phyloP scores from a whole-genome alignment of 177 flowering plant genomes.

The Telopea speciosissima region DNA sequence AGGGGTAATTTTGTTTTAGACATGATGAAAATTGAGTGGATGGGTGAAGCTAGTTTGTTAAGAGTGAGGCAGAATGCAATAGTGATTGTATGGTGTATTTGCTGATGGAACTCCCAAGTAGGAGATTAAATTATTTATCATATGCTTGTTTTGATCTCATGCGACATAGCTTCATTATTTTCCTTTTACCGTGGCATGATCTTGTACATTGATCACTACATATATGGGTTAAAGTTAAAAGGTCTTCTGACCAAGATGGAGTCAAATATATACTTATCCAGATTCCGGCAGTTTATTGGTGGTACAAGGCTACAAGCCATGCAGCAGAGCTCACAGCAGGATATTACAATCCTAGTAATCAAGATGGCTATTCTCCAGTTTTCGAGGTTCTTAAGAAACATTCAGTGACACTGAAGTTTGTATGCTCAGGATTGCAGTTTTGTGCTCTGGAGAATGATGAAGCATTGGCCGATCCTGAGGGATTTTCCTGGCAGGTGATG shows the following conservation, averaged over 20 bases:
- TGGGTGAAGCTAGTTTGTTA: neutral
- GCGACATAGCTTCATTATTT: neutral
- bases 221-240: too few relatives aligned
- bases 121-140: neutral
- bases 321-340: constrained; percentile 86
- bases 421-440: constrained; percentile 36
- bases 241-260: neutral
- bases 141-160: neutral
- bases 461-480: constrained; percentile 67
- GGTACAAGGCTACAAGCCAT: constrained; percentile 78
- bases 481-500: constrained; percentile 81
- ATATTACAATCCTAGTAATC: constrained; percentile 63
- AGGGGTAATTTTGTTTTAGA: neutral
- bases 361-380: constrained; percentile 65
- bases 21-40: neutral
- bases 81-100: neutral
- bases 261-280: constrained; percentile 26
- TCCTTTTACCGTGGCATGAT: neutral
- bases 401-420: constrained; percentile 50
- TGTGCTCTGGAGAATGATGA: constrained; percentile 40
- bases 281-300: constrained; percentile 79
- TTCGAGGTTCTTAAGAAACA: constrained; percentile 58
- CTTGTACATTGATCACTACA: neutral
- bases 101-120: neutral
- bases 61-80: neutral